A percentile compares a stretch with the other conserved stretches of the same genome.
phyloP scores from a whole-genome alignment of 345 rosid species.

The Angophora floribunda region DNA sequence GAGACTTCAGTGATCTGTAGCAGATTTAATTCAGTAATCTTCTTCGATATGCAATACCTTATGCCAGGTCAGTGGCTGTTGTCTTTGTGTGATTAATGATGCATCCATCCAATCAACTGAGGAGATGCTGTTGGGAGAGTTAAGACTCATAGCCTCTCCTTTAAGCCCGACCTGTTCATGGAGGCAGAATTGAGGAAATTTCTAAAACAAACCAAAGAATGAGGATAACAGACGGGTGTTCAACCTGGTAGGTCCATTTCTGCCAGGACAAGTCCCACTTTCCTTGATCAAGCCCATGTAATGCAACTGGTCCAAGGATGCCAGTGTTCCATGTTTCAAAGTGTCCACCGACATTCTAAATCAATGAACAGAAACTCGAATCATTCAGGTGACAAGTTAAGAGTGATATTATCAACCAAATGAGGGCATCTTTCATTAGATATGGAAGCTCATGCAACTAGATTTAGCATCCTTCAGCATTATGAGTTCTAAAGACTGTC shows the following conservation, averaged over 20 bases:
- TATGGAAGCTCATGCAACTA: neutral
- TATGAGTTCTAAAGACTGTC: neutral
- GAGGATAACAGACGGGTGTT: neutral
- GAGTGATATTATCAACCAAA: neutral
- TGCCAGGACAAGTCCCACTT: constrained; percentile 90
- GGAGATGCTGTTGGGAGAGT: constrained; percentile 48
- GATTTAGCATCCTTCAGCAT: neutral
- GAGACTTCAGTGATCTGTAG: neutral
- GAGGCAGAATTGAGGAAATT: neutral
- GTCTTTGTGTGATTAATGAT: constrained; percentile 52
- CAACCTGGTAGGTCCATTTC: constrained; percentile 96
- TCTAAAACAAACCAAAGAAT: neutral
- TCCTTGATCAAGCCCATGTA: constrained; percentile 84
- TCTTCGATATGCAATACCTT: constrained; percentile 33
- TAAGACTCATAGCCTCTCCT: constrained; percentile 92
- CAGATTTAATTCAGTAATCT: neutral
- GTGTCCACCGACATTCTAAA: constrained; percentile 91
- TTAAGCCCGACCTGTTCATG: constrained; percentile 79
- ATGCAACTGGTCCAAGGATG: constrained; percentile 91
- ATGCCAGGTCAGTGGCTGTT: constrained; percentile 92
- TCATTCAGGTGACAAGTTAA: neutral
- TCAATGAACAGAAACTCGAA: neutral
- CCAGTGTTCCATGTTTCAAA: constrained; percentile 95
- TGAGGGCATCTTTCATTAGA: neutral
- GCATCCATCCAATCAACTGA: constrained; percentile 72